Evolutionary conservation across 257 asterid species (phyloP).

Genomic region (Handroanthus guayacan): DNA sequence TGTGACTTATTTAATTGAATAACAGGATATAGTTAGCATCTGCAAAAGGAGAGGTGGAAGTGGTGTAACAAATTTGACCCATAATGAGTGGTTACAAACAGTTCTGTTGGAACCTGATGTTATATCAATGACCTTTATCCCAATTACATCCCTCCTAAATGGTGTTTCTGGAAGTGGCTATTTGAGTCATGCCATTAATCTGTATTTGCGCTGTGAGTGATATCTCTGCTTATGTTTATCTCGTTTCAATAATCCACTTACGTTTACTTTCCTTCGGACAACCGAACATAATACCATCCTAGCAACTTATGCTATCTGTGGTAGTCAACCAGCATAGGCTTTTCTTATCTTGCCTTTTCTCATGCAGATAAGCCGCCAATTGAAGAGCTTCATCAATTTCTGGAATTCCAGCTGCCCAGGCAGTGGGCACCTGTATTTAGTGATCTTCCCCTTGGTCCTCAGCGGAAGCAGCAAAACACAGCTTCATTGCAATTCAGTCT

Average conservation of each 20-base stretch:
- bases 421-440: slow-evolving; percentile 98
- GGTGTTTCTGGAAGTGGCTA: slow-evolving; percentile 97
- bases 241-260: slow-evolving; percentile 15
- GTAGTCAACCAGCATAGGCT: slow-evolving; percentile 2
- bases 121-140: slow-evolving; percentile 93
- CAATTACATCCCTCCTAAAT: slow-evolving; percentile 88
- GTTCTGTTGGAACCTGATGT: slow-evolving; percentile 94
- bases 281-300: slow-evolving; percentile 11
- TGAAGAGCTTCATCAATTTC: slow-evolving; percentile 97
- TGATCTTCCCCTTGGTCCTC: slow-evolving; percentile 98
- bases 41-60: slow-evolving; percentile 97
- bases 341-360: slow-evolving; percentile 21
- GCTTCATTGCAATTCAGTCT: slow-evolving; percentile 93
- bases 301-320: background rate
- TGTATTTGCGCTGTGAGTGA: slow-evolving; percentile 92
- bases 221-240: slow-evolving; percentile 29
- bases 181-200: slow-evolving; percentile 95
- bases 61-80: slow-evolving; percentile 63
- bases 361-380: slow-evolving; percentile 97
- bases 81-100: slow-evolving; percentile 90
- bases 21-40: slow-evolving; percentile 76
- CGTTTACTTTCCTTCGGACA: slow-evolving; percentile 21
- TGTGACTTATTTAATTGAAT: slow-evolving; percentile 41
- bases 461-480: slow-evolving; percentile 74
- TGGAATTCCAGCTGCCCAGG: slow-evolving; percentile 97